phyloP scores from a whole-genome alignment of 441 rosid species.

The Corymbia calophylla region DNA sequence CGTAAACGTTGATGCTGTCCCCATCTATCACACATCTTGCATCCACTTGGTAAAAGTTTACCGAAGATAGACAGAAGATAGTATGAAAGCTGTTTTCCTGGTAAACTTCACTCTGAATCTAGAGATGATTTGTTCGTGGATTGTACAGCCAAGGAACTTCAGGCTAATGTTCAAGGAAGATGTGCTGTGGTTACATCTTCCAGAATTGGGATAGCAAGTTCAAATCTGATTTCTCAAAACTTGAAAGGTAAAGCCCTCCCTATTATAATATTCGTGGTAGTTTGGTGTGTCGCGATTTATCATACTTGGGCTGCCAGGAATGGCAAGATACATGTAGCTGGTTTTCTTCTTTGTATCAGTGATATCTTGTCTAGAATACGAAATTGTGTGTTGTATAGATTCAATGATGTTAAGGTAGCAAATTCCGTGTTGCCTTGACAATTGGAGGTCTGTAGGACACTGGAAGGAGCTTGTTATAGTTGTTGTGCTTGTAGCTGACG shows the following conservation, averaged over 20 bases:
- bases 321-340: background rate
- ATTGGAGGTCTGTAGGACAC: background rate
- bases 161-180: background rate
- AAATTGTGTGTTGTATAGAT: background rate
- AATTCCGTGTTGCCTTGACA: background rate
- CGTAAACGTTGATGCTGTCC: conserved; percentile 70
- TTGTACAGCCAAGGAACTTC: background rate
- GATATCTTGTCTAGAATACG: background rate
- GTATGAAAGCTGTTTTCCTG: background rate
- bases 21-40: conserved; percentile 72
- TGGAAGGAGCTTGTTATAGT: background rate
- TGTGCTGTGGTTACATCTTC: background rate
- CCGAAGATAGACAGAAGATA: background rate
- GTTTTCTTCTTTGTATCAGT: background rate
- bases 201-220: background rate
- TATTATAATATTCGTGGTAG: background rate
- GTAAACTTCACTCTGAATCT: background rate
- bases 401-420: background rate
- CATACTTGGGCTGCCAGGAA: background rate
- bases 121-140: background rate
- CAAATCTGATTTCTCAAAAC: background rate
- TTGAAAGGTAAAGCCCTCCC: background rate
- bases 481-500: background rate
- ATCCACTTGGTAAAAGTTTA: conserved; percentile 41
- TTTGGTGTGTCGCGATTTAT: background rate